These are phyloP conservation scores for Conoideocrella luteorostrata DNA, from an alignment of 2,329 filamentous ascomycete genomes.

Conservation along the genomic window DNA sequence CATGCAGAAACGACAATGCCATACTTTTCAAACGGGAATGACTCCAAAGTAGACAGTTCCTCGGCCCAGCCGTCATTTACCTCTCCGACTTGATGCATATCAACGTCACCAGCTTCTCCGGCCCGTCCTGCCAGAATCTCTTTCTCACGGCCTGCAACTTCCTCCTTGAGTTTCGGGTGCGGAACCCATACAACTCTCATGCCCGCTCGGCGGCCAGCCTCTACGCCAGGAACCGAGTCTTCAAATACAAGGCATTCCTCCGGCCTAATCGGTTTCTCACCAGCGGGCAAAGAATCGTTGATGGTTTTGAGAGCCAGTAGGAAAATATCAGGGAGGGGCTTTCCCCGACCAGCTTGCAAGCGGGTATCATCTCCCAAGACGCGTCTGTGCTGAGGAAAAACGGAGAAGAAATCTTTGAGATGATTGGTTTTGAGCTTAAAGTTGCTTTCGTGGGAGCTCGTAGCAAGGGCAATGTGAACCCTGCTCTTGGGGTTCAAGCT, in stretches of 20 bases:
- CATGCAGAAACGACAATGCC: conserved; percentile 38
- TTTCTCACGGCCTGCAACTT: conserved; percentile 69
- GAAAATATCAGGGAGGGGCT: conserved; percentile 93
- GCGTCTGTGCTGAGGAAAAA: conserved; percentile 63
- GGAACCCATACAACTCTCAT: conserved; percentile 95
- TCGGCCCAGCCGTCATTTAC: conserved; percentile 56
- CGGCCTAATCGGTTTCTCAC: conserved; percentile 61
- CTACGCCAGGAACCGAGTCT: conserved; percentile 88
- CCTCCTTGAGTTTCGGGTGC: conserved; percentile 68
- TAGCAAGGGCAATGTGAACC: conserved; percentile 80
- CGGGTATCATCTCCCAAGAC: conserved; percentile 82
- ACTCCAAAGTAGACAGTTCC: conserved; percentile 41
- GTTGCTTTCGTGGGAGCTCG: conserved; percentile 65
- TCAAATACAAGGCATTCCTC: conserved; percentile 95
- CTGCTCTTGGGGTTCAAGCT: conserved; percentile 30
- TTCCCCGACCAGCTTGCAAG: conserved; percentile 74
- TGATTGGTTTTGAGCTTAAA: conserved; percentile 70
- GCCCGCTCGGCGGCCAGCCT: conserved; percentile 81
- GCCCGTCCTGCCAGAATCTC: conserved; percentile 79
- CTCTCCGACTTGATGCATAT: conserved; percentile 50
- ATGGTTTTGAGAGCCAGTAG: conserved; percentile 77
- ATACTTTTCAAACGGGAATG: conserved; percentile 54
- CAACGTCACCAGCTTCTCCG: conserved; percentile 55
- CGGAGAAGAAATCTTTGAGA: conserved; percentile 50
- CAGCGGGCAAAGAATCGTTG: conserved; percentile 63